These are phyloP conservation scores for Stephania yunnanensis DNA, from an alignment of 164 flowering plant species.

Conservation along the genomic window DNA sequence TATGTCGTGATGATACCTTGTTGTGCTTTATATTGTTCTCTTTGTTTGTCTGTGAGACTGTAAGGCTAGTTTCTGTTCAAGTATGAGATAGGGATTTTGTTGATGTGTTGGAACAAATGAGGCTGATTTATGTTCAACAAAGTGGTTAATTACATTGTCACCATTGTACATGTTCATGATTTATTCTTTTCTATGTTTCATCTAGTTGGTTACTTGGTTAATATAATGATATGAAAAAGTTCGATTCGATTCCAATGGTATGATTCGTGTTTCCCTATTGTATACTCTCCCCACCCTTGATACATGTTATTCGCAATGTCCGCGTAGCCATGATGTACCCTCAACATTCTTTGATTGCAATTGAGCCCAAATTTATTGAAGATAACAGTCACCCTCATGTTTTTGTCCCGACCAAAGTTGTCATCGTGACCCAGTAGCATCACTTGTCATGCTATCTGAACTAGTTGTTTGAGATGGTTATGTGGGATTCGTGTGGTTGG, in stretches of 20 bases:
- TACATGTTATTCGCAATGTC: slow-evolving; percentile 77
- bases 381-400: slow-evolving; percentile 64
- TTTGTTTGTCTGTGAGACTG: no score
- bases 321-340: slow-evolving; percentile 78
- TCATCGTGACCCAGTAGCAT: slow-evolving; percentile 91
- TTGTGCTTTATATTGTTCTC: no score
- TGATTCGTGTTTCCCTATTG: slow-evolving; percentile 72
- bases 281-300: slow-evolving; percentile 65
- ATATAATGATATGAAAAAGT: slow-evolving; percentile 17
- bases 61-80: no score
- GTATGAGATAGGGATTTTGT: no score
- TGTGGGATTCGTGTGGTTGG: background rate
- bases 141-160: no score
- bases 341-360: slow-evolving; percentile 81
- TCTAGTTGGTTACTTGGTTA: no score
- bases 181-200: no score
- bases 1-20: no score
- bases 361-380: slow-evolving; percentile 81
- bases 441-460: slow-evolving; percentile 76
- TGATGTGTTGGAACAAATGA: no score
- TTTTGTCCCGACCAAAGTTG: slow-evolving; percentile 44
- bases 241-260: slow-evolving; percentile 60
- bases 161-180: no score
- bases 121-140: no score
- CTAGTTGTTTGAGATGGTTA: slow-evolving; percentile 83